A percentile compares a stretch with the other conserved stretches of the same genome.
Conservation (phyloP, 73 alveolate species). For the Blepharisma japonicum region DNA sequence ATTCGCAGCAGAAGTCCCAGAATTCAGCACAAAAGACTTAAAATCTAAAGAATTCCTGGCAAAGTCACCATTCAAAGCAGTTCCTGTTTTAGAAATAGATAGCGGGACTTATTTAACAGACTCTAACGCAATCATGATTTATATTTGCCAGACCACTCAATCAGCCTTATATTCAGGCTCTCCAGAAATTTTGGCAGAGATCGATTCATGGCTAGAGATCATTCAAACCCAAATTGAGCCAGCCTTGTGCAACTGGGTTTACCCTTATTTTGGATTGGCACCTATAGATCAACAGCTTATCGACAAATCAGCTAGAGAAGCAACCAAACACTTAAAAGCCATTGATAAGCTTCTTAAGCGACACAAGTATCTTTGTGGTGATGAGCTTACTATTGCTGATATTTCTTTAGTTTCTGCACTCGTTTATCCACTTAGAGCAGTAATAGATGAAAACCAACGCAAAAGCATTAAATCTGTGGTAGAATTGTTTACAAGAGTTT, state of each 20-base stretch:
- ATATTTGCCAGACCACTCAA: constrained; percentile 59
- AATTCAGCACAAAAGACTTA: constrained; percentile 14
- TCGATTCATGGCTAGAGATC: constrained; percentile 69
- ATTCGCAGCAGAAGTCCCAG: constrained; percentile 28
- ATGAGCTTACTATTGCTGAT: constrained; percentile 87
- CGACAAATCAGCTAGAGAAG: constrained; percentile 38
- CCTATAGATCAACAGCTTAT: constrained; percentile 52
- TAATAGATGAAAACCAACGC: constrained; percentile 68
- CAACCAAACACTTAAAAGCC: constrained; percentile 50
- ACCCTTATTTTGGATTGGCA: constrained; percentile 72
- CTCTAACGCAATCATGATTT: constrained; percentile 13
- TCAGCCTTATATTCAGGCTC: constrained; percentile 60
- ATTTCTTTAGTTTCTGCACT: constrained; percentile 64
- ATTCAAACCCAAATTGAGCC: constrained; percentile 57
- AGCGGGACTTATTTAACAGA: constrained; percentile 33
- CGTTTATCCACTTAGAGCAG: constrained; percentile 55
- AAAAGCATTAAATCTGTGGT: constrained; percentile 58
- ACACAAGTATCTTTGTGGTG: constrained; percentile 75
- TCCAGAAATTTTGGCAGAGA: constrained; percentile 43
- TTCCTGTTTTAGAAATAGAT: constrained; percentile 73
- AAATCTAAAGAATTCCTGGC: constrained; percentile 57
- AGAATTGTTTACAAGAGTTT: constrained; percentile 58
- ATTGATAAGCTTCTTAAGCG: constrained; percentile 64
- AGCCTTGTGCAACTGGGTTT: constrained; percentile 39
- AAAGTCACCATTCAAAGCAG: constrained; percentile 66